phyloP scores from a whole-genome alignment of 148 eudicot species.

The Selenicereus undatus region DNA sequence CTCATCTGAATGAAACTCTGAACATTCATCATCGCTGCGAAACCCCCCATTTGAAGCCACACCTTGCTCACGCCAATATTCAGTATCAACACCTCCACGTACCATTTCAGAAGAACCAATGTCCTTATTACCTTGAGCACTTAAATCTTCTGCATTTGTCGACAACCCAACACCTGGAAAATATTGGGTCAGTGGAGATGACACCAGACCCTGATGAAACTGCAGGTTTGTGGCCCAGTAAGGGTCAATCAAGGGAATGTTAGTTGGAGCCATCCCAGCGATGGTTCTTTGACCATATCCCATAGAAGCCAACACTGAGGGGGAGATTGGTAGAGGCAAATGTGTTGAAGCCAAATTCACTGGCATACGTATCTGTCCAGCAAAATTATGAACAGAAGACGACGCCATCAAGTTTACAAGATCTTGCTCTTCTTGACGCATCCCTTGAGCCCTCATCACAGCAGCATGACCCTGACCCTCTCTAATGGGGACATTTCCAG shows the following conservation, averaged over 20 bases:
- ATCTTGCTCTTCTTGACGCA: constrained; percentile 83
- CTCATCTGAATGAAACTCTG: constrained; percentile 41
- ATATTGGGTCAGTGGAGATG: constrained; percentile 52
- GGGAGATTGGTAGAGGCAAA: constrained; percentile 58
- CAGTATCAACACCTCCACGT: constrained; percentile 43
- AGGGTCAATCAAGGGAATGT: constrained; percentile 55
- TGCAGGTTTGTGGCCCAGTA: constrained; percentile 53
- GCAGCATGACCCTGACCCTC: constrained; percentile 47
- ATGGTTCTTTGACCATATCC: constrained; percentile 59
- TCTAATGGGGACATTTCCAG: constrained; percentile 28
- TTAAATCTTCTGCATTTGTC: constrained; percentile 36
- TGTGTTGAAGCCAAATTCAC: constrained; percentile 51
- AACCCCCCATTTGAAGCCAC: constrained; percentile 37
- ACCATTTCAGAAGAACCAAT: constrained; percentile 36
- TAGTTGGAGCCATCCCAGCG: constrained; percentile 54
- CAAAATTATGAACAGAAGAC: constrained; percentile 45
- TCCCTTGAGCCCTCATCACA: constrained; percentile 39
- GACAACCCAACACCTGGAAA: constrained; percentile 46
- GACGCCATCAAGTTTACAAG: constrained; percentile 76
- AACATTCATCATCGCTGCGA: constrained; percentile 40
- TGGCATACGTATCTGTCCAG: constrained; percentile 58
- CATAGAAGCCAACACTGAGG: constrained; percentile 59
- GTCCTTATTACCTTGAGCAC: constrained; percentile 44
- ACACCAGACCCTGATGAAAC: constrained; percentile 55
- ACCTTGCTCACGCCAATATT: constrained; percentile 55